phyloP scores from a whole-genome alignment of 2,329 filamentous ascomycete species.

The Fusarium citri region DNA sequence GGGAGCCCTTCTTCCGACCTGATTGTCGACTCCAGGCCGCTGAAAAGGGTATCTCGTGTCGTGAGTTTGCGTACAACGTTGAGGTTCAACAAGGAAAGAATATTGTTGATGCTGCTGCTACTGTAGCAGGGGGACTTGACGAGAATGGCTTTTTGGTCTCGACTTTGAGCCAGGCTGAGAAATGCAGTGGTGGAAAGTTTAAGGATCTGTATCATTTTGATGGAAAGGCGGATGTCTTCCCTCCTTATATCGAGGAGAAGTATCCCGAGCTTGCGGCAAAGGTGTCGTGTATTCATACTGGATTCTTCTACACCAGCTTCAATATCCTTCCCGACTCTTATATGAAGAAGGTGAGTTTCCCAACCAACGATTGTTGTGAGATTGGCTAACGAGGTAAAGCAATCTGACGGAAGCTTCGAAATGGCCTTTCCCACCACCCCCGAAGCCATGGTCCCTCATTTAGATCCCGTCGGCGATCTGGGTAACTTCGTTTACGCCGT shows the following conservation, averaged over 20 bases:
- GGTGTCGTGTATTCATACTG: slow-evolving; percentile 64
- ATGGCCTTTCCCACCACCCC: slow-evolving; percentile 61
- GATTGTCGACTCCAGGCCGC: slow-evolving; percentile 55
- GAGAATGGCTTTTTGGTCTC: slow-evolving; percentile 63
- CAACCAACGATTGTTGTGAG: rapidly evolving
- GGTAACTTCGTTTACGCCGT: slow-evolving; percentile 63
- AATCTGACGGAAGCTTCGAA: slow-evolving; percentile 56
- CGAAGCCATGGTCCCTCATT: slow-evolving; percentile 55
- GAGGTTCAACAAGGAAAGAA: slow-evolving; percentile 59
- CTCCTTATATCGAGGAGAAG: slow-evolving; percentile 56
- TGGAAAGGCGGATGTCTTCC: slow-evolving; percentile 64
- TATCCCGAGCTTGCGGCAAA: slow-evolving; percentile 60
- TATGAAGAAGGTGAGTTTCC: slow-evolving; percentile 56
- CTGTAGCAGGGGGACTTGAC: slow-evolving; percentile 54
- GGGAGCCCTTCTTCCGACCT: slow-evolving; percentile 61
- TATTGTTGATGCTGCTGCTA: slow-evolving; percentile 64
- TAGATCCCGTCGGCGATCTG: slow-evolving; percentile 60
- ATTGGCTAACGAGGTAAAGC: slow-evolving; percentile 37
- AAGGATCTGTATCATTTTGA: slow-evolving; percentile 66
- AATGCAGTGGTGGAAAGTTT: slow-evolving; percentile 59
- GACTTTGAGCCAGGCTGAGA: slow-evolving; percentile 61
- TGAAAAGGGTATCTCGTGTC: slow-evolving; percentile 55
- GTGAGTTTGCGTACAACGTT: slow-evolving; percentile 59
- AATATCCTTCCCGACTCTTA: slow-evolving; percentile 59
- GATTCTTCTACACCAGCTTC: slow-evolving; percentile 62